Base-by-base conservation (phyloP, 176 grass and related monocot species). In the Juncus effusus region DNA sequence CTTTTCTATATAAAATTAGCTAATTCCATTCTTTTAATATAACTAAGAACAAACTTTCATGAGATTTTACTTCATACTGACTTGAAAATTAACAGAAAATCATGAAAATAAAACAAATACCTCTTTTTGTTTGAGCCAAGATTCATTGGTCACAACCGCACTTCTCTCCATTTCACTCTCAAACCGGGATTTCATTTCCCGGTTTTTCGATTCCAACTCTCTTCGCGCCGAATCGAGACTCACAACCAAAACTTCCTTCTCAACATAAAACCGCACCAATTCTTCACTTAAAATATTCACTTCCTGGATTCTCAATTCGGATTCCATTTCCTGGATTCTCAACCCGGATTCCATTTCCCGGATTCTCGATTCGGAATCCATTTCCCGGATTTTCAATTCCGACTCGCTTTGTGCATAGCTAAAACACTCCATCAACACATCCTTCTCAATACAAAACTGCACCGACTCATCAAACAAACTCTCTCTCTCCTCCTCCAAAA, bases 241-340 rank as follows among this genome's bases (percentile, higher is more conserved):
- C 67, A 76, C 67, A 78, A 82, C 67, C 51, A 86, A 61, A 76
- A 84, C 40, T 15, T 93, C 94, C 66, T 92, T 77, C 63, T 89
- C 76, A 3, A 88, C 36, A 65, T 57, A 75, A 38, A 70, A 49
- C 71, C 76, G 56, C 39, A 80, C 78, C 45, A 74, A 83, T 65
- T 95, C 82, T 64, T 95, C 85, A 47, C 44, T 47, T 2, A 47
- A 47, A 0, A 5, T 9, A 47, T 9, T 47, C 42, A 45, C 7
- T 45, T 47, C 44, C 9, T 47, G 44, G 44, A 47, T 47, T 47
- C 44, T 47, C 4, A 2, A 47, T 47, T 47, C 44, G 2, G 9
- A 47, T 47, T 47, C 44, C 44, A 47, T 6, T 47, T 47, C 44
- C 44, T 2, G 44, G 44, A 47, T 47, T 47, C 44, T 47, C 2